A percentile compares a stretch with the other conserved stretches of the same genome.
Evolutionary conservation across 2,329 filamentous ascomycete species (phyloP).

Genomic region (Alternaria sp.): DNA sequence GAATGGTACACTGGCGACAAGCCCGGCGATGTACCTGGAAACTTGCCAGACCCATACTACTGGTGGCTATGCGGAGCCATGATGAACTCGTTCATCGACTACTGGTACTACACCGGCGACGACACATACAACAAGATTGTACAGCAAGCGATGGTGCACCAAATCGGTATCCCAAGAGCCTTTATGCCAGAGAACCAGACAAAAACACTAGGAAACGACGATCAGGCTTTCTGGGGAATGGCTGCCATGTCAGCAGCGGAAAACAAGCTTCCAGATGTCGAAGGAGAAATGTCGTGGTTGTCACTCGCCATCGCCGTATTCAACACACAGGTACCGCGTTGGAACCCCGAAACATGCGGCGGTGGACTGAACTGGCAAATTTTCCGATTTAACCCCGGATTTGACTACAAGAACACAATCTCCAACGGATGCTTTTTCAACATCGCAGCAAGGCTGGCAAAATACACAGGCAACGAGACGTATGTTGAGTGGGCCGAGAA

Average conservation of each 20-base stretch:
- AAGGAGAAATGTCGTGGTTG: conserved; percentile 61
- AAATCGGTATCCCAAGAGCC: conserved; percentile 70
- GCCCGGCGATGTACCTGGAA: conserved; percentile 63
- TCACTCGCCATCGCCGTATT: conserved; percentile 73
- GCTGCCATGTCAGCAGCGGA: conserved; percentile 70
- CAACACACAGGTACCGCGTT: conserved; percentile 70
- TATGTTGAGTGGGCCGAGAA: conserved; percentile 65
- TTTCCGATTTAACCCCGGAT: conserved; percentile 73
- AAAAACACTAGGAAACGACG: conserved; percentile 68
- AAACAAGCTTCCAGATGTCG: conserved; percentile 62
- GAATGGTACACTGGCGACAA: conserved; percentile 69
- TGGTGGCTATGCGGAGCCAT: conserved; percentile 51
- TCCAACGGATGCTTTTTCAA: conserved; percentile 81
- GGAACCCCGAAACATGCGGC: conserved; percentile 69
- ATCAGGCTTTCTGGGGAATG: conserved; percentile 75
- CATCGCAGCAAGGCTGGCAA: conserved; percentile 73
- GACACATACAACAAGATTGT: conserved; percentile 42
- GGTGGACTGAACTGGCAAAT: conserved; percentile 78
- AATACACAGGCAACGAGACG: conserved; percentile 65
- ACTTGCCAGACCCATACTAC: conserved; percentile 54
- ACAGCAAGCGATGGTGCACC: conserved; percentile 67
- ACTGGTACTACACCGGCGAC: conserved; percentile 49
- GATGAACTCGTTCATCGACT: conserved; percentile 45
- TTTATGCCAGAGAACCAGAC: conserved; percentile 79
- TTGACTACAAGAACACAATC: conserved; percentile 79